Conservation (phyloP, 768 basidiomycete species). For the Trametes maxima region DNA sequence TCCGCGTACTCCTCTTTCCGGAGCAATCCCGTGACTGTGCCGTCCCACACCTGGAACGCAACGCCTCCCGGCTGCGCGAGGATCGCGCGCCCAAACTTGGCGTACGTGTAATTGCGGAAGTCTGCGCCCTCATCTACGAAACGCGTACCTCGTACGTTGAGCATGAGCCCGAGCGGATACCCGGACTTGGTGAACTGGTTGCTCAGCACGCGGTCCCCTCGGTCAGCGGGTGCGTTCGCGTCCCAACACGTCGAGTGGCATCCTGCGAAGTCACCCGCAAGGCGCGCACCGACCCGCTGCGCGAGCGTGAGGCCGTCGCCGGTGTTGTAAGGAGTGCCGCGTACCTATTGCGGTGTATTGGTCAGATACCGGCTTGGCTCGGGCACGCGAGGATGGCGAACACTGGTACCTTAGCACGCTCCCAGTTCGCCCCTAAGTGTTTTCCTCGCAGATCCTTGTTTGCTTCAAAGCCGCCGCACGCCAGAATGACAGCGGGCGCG, state of each 20-base stretch:
- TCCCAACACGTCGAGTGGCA: constrained; percentile 79
- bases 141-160: constrained; percentile 56
- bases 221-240: constrained; percentile 52
- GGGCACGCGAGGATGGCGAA: constrained; percentile 12
- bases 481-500: constrained; percentile 55
- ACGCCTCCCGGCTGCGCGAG: constrained; percentile 57
- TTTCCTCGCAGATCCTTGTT: constrained; percentile 51
- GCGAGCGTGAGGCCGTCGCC: constrained; percentile 66
- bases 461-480: constrained; percentile 70
- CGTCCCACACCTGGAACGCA: constrained; percentile 71
- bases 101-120: constrained; percentile 74
- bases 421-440: constrained; percentile 63
- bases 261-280: constrained; percentile 68
- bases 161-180: constrained; percentile 72
- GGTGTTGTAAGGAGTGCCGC: constrained; percentile 72
- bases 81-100: constrained; percentile 64
- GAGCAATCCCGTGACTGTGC: constrained; percentile 44
- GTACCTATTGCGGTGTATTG: constrained; percentile 44
- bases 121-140: constrained; percentile 77
- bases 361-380: not conserved
- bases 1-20: constrained; percentile 70
- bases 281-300: constrained; percentile 49
- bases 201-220: constrained; percentile 58
- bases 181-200: constrained; percentile 78
- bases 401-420: constrained; percentile 51